Evolutionary conservation across 73 alveolate genomes (phyloP).

Genomic region (Tetrahymena thermophila): DNA sequence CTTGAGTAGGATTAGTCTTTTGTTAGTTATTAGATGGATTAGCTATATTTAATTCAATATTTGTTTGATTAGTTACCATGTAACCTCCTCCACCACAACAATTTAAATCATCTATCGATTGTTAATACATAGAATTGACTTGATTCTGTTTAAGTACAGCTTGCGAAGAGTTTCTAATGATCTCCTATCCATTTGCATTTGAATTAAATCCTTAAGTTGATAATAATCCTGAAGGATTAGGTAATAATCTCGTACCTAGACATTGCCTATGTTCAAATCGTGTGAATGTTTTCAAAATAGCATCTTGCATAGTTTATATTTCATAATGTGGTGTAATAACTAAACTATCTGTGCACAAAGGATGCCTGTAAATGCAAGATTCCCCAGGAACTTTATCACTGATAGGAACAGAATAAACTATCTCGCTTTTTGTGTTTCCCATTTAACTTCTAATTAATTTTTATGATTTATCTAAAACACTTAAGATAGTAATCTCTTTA

Average conservation of each 20-base stretch:
- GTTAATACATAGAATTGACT: not conserved
- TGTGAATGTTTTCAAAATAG: not conserved
- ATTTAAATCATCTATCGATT: not conserved
- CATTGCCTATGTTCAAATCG: not conserved
- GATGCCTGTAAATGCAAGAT: slow-evolving; percentile 61
- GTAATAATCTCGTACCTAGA: not conserved
- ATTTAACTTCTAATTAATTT: not conserved
- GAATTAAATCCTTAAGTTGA: not conserved
- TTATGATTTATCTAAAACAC: not conserved
- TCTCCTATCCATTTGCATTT: not conserved
- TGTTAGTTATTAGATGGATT: not conserved
- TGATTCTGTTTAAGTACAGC: not conserved
- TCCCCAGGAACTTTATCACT: slow-evolving; percentile 68
- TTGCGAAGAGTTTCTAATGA: not conserved
- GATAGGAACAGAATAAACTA: slow-evolving; percentile 51
- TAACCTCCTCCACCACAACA: not conserved
- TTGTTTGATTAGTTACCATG: not conserved
- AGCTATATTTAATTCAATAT: not conserved
- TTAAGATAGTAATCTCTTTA: not conserved
- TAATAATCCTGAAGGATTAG: not conserved
- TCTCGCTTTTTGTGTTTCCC: not conserved
- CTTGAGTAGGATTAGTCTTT: not conserved
- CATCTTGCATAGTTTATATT: not conserved
- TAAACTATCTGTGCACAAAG: slow-evolving; percentile 40
- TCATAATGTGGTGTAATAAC: not conserved